phyloP scores from a whole-genome alignment of 2,329 filamentous ascomycete species.

The Camillea tinctor region DNA sequence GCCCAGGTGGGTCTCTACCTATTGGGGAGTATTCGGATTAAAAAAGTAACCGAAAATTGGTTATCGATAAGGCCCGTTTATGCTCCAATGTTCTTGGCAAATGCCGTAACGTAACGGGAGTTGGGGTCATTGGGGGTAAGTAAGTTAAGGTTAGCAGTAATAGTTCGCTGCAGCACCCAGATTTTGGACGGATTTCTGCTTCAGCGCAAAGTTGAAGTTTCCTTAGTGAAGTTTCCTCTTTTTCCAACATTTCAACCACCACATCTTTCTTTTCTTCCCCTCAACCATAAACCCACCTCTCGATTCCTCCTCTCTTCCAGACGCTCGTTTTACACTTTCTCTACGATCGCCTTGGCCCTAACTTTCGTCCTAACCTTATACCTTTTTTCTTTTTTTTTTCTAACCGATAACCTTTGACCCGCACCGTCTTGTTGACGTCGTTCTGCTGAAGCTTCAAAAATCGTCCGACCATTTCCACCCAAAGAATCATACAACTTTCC shows the following conservation, averaged over 20 bases:
- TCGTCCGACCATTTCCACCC: not conserved
- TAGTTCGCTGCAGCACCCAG: slow-evolving; percentile 21
- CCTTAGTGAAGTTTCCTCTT: slow-evolving; percentile 24
- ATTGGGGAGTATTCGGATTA: slow-evolving; percentile 2
- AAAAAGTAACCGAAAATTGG: slow-evolving; percentile 1
- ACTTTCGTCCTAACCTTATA: slow-evolving; percentile 10
- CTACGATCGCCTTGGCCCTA: not conserved
- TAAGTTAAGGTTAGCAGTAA: no score
- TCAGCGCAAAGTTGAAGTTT: slow-evolving; percentile 27
- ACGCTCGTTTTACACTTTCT: slow-evolving; percentile 18
- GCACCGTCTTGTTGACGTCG: slow-evolving; percentile 1
- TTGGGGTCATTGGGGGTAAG: slow-evolving; percentile 22
- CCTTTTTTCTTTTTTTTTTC: no score
- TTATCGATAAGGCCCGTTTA: slow-evolving; percentile 29
- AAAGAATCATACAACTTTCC: not conserved
- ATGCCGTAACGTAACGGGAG: slow-evolving; percentile 26
- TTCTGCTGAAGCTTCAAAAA: not conserved
- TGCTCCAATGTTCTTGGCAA: slow-evolving; percentile 22
- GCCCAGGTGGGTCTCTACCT: not conserved
- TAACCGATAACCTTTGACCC: not conserved
- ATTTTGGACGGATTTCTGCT: slow-evolving; percentile 26
- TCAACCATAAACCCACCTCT: slow-evolving; percentile 15
- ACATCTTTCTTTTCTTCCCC: slow-evolving; percentile 10
- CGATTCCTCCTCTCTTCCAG: slow-evolving; percentile 14
- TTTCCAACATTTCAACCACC: slow-evolving; percentile 19